Evolutionary conservation across 176 grass and related monocot species (phyloP), one percentile per base, ranked within the genome.

Genomic region (Echinochloa phyllopogon): DNA sequence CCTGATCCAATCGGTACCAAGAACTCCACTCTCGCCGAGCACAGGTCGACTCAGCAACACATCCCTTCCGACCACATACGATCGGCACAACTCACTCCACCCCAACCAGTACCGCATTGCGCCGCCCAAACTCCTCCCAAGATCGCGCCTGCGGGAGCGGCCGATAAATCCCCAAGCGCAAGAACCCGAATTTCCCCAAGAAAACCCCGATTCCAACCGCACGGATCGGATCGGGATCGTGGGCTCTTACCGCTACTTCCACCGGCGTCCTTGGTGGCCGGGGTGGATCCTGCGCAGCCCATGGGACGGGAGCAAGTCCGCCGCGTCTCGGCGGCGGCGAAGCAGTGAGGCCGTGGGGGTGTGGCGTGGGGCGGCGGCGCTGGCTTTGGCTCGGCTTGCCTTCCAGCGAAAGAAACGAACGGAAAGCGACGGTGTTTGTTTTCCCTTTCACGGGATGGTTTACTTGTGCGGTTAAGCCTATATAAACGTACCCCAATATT

Each of bases 241-340:
- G 79, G 49, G 65, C 5, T 9, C 60, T 76, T 87, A 82, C 78
- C 78, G 14, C 48, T 87, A 68, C 62, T 65, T 4, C 74, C 50
- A 44, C 45, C 74, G 57, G 75, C 50, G 36, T 82, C 84, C 75
- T 79, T 84, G 56, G 65, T 82, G 38, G 65, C 49, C 50, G 80
- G 80, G 23, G 51, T 87, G 75, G 84, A 90, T 83, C 89, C 89
- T 44, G 25, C 84, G 84, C 89, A 90, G 74, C 89, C 89, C 89
- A 90, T 90, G 50, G 65, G 48, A 53, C 36, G 37, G 74, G 36
- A 67, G 57, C 49, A 10, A 51, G 71, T 45, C 41, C 71, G 15
- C 70, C 36, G 55, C 72, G 20, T 63, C 64, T 53, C 41, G 39
- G 53, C 68, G 83, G 65, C 38, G 88, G 84, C 47, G 57, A 59